A percentile compares a stretch with the other conserved stretches of the same genome.
These are phyloP conservation scores for Neurospora sp. DNA, from an alignment of 495 filamentous ascomycete species.

Conservation along the genomic window DNA sequence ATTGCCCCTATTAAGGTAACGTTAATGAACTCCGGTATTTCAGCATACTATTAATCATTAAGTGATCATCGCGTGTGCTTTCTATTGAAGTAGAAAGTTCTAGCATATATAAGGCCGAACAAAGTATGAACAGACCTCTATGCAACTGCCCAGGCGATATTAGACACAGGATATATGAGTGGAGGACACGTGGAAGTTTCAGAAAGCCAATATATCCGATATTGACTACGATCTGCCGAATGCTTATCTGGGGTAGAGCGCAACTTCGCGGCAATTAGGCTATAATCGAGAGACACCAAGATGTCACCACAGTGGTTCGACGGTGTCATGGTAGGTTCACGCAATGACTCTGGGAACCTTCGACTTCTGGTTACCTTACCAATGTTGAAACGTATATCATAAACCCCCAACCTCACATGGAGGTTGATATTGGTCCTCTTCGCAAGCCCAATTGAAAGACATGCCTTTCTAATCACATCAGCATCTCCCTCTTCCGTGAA, in stretches of 20 bases:
- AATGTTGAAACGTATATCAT: neutral
- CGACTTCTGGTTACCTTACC: neutral
- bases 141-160: neutral
- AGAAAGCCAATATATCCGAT: neutral
- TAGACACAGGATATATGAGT: neutral
- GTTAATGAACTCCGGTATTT: neutral
- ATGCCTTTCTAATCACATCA: neutral
- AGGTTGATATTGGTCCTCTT: neutral
- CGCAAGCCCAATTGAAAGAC: neutral
- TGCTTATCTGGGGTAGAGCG: neutral
- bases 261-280: neutral
- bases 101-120: neutral
- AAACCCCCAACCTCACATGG: neutral
- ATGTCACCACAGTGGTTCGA: neutral
- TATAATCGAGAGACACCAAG: neutral
- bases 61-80: neutral
- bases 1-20: neutral
- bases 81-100: neutral
- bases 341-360: neutral
- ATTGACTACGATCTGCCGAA: neutral
- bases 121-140: neutral
- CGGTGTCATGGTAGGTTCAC: neutral
- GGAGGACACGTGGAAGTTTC: neutral
- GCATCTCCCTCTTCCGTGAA: neutral
- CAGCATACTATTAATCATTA: neutral